These are phyloP conservation scores for Trichophyton equinum DNA, from an alignment of 2,329 filamentous ascomycete genomes.

Conservation along the genomic window DNA sequence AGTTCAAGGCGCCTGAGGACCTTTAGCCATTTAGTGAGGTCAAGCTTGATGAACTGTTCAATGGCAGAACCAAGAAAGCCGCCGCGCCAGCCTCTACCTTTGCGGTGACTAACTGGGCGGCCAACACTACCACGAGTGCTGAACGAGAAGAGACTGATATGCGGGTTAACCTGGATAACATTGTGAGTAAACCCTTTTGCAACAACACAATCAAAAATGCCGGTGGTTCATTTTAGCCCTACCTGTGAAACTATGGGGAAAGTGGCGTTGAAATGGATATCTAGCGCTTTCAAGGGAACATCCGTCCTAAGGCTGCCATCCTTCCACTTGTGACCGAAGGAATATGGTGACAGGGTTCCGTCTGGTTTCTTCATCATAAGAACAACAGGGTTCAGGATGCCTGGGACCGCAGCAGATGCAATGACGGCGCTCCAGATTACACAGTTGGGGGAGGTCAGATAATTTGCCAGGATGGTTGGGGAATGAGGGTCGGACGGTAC, in stretches of 20 bases:
- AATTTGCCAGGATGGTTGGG: constrained; percentile 84
- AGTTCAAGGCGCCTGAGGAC: constrained; percentile 87
- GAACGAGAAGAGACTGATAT: constrained; percentile 99
- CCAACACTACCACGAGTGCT: constrained; percentile 84
- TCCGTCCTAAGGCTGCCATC: constrained; percentile 89
- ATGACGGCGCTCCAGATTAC: constrained; percentile 97
- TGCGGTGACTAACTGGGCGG: constrained; percentile 83
- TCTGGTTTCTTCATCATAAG: constrained; percentile 76
- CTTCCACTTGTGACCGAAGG: constrained; percentile 98
- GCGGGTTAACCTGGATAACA: constrained; percentile 66
- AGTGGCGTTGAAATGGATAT: constrained; percentile 96
- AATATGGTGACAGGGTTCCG: constrained; percentile 72
- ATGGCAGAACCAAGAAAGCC: constrained; percentile 85
- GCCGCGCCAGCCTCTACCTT: constrained; percentile 87
- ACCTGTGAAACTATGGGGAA: constrained; percentile 72
- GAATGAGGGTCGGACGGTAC: constrained; percentile 93
- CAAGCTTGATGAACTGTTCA: constrained; percentile 91
- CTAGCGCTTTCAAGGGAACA: constrained; percentile 85
- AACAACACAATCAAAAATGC: neutral
- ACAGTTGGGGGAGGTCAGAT: constrained; percentile 87
- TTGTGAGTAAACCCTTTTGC: neutral
- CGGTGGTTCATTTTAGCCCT: constrained; percentile 6
- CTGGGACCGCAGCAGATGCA: constrained; percentile 87
- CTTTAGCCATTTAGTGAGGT: constrained; percentile 95
- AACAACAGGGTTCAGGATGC: constrained; percentile 88